Evolutionary conservation across 2,329 filamentous ascomycete genomes (phyloP).

Genomic region (Botrytis deweyae): DNA sequence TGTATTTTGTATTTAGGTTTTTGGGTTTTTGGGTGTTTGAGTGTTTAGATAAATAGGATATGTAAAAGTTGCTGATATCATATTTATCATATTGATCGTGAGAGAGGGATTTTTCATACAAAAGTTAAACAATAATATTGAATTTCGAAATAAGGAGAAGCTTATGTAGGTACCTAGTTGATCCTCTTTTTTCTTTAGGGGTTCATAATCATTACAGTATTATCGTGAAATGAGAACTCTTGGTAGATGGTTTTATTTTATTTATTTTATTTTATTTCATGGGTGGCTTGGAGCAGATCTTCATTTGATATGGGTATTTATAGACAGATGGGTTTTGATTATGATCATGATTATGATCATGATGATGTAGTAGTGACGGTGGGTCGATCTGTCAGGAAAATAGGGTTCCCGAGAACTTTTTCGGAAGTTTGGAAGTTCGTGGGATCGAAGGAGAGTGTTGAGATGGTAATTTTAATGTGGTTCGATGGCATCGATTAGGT

Average conservation of each 20-base stretch:
- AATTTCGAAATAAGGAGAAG: background rate
- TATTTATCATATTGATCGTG: background rate
- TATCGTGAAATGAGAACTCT: background rate
- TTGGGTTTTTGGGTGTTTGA: no score
- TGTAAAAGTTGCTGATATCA: background rate
- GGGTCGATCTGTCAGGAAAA: background rate
- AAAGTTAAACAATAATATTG: background rate
- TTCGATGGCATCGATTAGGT: background rate
- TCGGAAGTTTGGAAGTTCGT: background rate
- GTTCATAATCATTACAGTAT: background rate
- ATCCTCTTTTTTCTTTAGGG: background rate
- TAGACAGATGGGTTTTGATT: background rate
- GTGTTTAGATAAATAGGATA: no score
- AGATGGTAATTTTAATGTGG: background rate
- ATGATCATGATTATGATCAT: background rate
- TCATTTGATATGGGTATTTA: background rate
- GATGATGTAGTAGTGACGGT: background rate
- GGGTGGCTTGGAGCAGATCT: background rate
- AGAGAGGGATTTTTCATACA: background rate
- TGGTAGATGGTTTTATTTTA: background rate
- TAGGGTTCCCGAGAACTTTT: background rate
- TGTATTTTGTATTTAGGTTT: no score
- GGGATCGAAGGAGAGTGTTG: background rate
- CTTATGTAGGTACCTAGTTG: background rate
- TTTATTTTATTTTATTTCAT: background rate